Conservation (phyloP, 441 rosid genomes). For the Rhodomyrtus psidioides region DNA sequence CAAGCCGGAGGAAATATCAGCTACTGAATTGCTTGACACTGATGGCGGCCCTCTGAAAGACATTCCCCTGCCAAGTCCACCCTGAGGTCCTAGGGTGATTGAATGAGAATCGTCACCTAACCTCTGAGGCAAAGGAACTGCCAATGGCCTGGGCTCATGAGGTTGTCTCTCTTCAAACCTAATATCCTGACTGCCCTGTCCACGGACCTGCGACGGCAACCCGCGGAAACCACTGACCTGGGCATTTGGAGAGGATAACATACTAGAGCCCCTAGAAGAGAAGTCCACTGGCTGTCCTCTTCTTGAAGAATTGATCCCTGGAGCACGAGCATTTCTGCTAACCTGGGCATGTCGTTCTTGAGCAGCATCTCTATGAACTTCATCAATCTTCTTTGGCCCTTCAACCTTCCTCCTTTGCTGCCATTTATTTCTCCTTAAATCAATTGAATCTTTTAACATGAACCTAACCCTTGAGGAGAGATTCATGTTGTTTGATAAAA, state of each 20-base stretch:
- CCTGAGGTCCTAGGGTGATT: slow-evolving; percentile 92
- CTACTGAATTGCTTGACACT: slow-evolving; percentile 22
- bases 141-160: slow-evolving; percentile 56
- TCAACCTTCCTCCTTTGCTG: slow-evolving; percentile 97
- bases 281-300: slow-evolving; percentile 60
- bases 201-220: slow-evolving; percentile 51
- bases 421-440: slow-evolving; percentile 89
- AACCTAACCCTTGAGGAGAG: slow-evolving; percentile 83
- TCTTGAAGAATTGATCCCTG: slow-evolving; percentile 55
- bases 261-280: slow-evolving; percentile 62
- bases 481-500: slow-evolving; percentile 60
- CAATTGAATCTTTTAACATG: slow-evolving; percentile 86
- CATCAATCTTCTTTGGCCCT: slow-evolving; percentile 98
- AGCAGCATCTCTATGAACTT: slow-evolving; percentile 98
- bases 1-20: slow-evolving; percentile 37
- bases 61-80: slow-evolving; percentile 96
- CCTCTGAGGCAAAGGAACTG: slow-evolving; percentile 80
- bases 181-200: slow-evolving; percentile 63
- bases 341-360: slow-evolving; percentile 84
- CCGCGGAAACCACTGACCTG: slow-evolving; percentile 77
- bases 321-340: slow-evolving; percentile 65
- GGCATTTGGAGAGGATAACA: slow-evolving; percentile 59
- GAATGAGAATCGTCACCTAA: slow-evolving; percentile 50
- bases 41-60: slow-evolving; percentile 57
- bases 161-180: slow-evolving; percentile 69